Percentiles rank a stretch among this genome's conserved stretches.
Conservation (phyloP, 2,329 filamentous ascomycete species). For the Xylariaceae sp. region DNA sequence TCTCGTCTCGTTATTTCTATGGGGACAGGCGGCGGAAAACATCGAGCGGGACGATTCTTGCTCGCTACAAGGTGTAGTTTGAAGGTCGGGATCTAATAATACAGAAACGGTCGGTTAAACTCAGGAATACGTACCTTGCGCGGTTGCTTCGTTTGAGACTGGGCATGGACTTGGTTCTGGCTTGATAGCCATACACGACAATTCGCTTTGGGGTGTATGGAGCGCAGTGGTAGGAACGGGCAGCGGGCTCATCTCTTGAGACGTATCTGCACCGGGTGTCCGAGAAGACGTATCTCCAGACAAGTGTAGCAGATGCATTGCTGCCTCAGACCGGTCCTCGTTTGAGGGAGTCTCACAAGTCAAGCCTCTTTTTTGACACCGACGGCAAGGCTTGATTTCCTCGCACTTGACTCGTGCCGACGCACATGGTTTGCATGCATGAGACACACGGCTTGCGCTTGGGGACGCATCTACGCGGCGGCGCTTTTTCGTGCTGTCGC, state of each 20-base stretch:
- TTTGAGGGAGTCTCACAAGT: constrained; percentile 41
- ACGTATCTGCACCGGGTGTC: constrained; percentile 12
- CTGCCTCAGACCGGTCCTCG: constrained; percentile 39
- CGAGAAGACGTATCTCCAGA: constrained; percentile 32
- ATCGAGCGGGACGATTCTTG: no score
- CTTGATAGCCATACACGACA: constrained; percentile 26
- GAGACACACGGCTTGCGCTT: constrained; percentile 48
- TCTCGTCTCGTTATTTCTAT: not conserved
- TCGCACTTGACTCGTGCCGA: constrained; percentile 54
- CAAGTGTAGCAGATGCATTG: constrained; percentile 44
- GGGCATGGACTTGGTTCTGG: constrained; percentile 26
- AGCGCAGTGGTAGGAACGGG: constrained; percentile 8
- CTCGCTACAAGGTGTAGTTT: no score
- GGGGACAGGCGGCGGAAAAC: constrained; percentile 21
- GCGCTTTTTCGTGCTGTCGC: constrained; percentile 45
- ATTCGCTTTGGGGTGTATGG: constrained; percentile 27
- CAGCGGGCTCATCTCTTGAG: constrained; percentile 18
- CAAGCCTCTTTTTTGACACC: constrained; percentile 47
- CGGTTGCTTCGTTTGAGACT: no score
- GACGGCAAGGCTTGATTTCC: constrained; percentile 52
- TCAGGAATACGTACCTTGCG: no score
- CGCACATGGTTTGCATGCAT: constrained; percentile 52
- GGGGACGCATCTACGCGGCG: constrained; percentile 45
- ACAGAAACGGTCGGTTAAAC: no score
- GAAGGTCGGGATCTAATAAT: no score